phyloP scores from a whole-genome alignment of 352 stramenopile species.

The Globisporangium paroecandrum region DNA sequence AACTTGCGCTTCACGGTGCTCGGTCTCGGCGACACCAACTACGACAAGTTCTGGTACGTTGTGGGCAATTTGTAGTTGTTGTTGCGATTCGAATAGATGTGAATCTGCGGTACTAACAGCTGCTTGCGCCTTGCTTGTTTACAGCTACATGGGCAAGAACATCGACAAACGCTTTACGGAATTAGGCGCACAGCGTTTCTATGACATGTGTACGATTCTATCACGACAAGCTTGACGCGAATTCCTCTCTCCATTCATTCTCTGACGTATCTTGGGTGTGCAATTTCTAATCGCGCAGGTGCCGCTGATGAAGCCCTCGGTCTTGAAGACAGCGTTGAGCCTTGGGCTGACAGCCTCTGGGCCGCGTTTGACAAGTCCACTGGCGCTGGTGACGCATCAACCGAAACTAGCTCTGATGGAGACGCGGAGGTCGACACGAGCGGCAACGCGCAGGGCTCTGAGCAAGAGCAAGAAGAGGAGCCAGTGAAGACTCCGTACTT shows the following conservation, averaged over 20 bases:
- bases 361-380: constrained; percentile 38
- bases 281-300: constrained; percentile 22
- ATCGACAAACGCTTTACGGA: constrained; percentile 89
- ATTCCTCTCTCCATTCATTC: background rate
- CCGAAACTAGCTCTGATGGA: constrained; percentile 23
- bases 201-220: constrained; percentile 40
- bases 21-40: constrained; percentile 95
- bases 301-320: constrained; percentile 93
- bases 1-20: constrained; percentile 87
- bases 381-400: constrained; percentile 18
- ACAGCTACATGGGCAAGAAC: constrained; percentile 81
- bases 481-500: constrained; percentile 22
- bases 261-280: background rate
- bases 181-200: constrained; percentile 81
- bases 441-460: background rate
- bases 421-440: constrained; percentile 4
- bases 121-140: background rate
- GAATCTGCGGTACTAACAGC: background rate
- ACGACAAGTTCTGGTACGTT: constrained; percentile 93
- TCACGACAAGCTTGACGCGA: background rate
- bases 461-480: background rate
- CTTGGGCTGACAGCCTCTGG: constrained; percentile 79
- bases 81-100: background rate
- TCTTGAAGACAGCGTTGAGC: constrained; percentile 93
- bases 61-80: background rate